Evolutionary conservation across 768 basidiomycete species (phyloP), one percentile per base, ranked within the genome.

Genomic region (Lyophyllum decastes): DNA sequence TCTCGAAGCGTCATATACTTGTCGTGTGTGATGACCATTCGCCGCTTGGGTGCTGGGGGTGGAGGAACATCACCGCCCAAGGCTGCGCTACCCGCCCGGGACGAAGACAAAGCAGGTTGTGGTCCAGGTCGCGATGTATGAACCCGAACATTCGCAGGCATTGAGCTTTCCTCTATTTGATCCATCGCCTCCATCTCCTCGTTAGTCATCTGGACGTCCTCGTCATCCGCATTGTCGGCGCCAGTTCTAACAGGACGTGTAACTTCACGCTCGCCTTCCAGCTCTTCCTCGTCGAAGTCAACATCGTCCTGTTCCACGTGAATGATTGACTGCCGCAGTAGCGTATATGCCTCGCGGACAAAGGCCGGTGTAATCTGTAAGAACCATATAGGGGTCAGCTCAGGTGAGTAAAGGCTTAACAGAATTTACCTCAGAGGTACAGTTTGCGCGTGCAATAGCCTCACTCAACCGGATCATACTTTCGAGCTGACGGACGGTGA

Each of bases 291-390:
- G 67, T 98, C 97, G 71, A 98, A 92, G 69, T 97, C 94, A 67
- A 99, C 88, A 66, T 98, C 96, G 68, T 99, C 97, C 71, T 98
- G 95, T 69, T 99, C 97, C 59, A 99, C 95, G 67, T 98, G 97
- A 65, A 99, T 98, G 73, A 99, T 99, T 2, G 97, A 98, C 70
- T 97, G 95, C 24, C 92, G 87, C 12, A 99, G 79, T 19, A 99
- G 87, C 43, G 86, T 88, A 74, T 92, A 98, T 2, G 97, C 97
- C 73, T 99, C 97, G 40, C 95, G 87, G 21, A 99, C 96, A 69
- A 96, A 95, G 2, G 84, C 89, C 7, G 96, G 95, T 0, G 85
- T 92, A 66, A 99, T 98, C 92, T 96, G 59, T 1, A 50, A 26
- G 48, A 59, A 17, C 24, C 25, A 25, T n/a, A 43, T 12, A 14